Evolutionary conservation across 1,139 yeast genomes (phyloP).

Genomic region (Geotrichum phurueaensis): DNA sequence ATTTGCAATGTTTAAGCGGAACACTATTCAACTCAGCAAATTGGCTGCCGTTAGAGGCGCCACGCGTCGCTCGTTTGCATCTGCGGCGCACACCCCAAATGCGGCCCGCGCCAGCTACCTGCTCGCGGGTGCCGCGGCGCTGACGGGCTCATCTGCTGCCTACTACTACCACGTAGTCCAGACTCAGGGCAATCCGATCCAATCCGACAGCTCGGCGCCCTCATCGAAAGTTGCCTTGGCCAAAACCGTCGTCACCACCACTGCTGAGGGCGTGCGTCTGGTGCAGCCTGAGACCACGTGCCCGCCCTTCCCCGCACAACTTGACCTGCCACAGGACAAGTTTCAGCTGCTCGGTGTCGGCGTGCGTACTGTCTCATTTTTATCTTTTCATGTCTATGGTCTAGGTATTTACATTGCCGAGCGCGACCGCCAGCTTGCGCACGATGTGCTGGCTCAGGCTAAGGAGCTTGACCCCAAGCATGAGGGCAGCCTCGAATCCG

Average conservation of each 20-base stretch:
- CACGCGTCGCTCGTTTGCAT: not conserved
- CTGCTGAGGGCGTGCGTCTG: constrained; percentile 10
- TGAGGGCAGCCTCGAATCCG: constrained; percentile 44
- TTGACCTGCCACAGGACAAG: constrained; percentile 19
- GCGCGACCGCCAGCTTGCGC: constrained; percentile 47
- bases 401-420: constrained; percentile 70
- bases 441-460: constrained; percentile 40
- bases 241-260: constrained; percentile 2
- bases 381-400: constrained; percentile 81
- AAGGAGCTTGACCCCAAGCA: constrained; percentile 16
- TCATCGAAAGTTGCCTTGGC: not conserved
- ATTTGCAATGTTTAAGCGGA: not conserved
- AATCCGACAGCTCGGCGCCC: not conserved
- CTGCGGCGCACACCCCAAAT: not conserved
- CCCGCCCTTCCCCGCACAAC: constrained; percentile 17
- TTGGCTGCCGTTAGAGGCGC: not conserved
- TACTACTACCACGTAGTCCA: not conserved
- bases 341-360: constrained; percentile 70
- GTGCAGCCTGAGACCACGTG: constrained; percentile 18
- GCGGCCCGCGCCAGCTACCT: not conserved
- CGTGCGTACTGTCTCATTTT: constrained; percentile 71
- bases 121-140: not conserved
- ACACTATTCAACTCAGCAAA: not conserved
- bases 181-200: not conserved
- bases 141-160: not conserved